phyloP scores from a whole-genome alignment of 1,284 basidiomycete species.

The Ustilago hordei region DNA sequence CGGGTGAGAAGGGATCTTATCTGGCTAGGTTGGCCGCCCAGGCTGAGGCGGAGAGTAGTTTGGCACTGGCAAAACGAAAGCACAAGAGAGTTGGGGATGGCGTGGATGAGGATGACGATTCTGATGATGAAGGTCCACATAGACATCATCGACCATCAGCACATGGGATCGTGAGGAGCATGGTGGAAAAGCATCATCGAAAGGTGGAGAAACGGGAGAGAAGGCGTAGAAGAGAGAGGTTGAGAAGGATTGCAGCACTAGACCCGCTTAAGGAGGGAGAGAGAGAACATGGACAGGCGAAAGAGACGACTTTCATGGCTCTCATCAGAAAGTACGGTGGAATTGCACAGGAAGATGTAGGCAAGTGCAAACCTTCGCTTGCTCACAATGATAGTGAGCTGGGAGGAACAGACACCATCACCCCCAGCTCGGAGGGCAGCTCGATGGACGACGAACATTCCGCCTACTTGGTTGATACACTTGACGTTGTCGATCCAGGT shows the following conservation, averaged over 20 bases:
- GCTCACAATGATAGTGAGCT: not conserved
- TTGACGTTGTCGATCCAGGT: constrained; percentile 81
- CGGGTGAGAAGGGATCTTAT: constrained; percentile 32
- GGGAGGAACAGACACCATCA: not conserved
- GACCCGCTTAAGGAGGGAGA: constrained; percentile 38
- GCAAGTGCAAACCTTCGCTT: not conserved
- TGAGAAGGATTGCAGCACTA: constrained; percentile 43
- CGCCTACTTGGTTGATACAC: constrained; percentile 44
- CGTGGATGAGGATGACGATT: constrained; percentile 24
- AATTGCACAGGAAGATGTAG: constrained; percentile 22
- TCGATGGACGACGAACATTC: constrained; percentile 38
- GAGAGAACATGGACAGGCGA: constrained; percentile 28
- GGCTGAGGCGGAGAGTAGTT: constrained; percentile 16
- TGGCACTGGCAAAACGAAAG: constrained; percentile 1
- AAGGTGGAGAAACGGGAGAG: constrained; percentile 32
- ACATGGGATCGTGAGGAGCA: constrained; percentile 25
- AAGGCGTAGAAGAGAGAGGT: constrained; percentile 21
- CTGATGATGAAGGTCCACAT: constrained; percentile 2
- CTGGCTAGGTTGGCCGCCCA: constrained; percentile 31
- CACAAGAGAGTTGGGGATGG: not conserved
- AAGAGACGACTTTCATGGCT: constrained; percentile 48
- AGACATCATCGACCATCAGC: constrained; percentile 2
- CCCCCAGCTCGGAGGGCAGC: not conserved
- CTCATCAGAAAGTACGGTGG: constrained; percentile 40
- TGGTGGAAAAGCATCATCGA: constrained; percentile 35